A percentile compares a stretch with the other conserved stretches of the same genome.
These are phyloP conservation scores for Irpex sp. DNA, from an alignment of 1,284 basidiomycete species.

Conservation along the genomic window DNA sequence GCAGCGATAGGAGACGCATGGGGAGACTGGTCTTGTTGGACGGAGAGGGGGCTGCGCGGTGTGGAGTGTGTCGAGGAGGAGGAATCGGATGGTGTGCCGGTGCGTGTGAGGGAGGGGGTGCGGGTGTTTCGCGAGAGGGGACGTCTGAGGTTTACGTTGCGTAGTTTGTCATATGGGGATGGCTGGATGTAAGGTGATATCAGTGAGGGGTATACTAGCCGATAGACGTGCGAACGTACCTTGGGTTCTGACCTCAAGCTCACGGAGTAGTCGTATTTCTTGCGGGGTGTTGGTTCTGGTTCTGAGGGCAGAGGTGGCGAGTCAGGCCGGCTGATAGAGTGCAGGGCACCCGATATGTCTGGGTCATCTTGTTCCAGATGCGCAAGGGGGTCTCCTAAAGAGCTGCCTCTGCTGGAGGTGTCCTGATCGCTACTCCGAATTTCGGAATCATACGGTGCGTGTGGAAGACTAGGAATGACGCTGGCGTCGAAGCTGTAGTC, in stretches of 20 bases:
- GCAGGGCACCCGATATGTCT: constrained; percentile 57
- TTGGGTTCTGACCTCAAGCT: constrained; percentile 63
- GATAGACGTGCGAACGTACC: constrained; percentile 33
- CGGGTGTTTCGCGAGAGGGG: constrained; percentile 48
- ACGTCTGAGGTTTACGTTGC: constrained; percentile 58
- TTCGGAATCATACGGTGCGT: constrained; percentile 36
- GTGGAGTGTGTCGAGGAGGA: constrained; percentile 62
- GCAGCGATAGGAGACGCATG: constrained; percentile 45
- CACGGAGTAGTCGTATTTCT: constrained; percentile 57
- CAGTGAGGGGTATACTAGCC: not conserved
- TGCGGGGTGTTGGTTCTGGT: constrained; percentile 34
- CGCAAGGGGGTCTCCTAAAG: constrained; percentile 47
- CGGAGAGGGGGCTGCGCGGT: constrained; percentile 51
- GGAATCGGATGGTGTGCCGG: constrained; percentile 52
- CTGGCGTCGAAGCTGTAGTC: constrained; percentile 59
- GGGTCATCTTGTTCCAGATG: constrained; percentile 37
- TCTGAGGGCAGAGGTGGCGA: constrained; percentile 39
- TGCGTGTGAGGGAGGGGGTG: constrained; percentile 71
- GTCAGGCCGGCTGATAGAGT: constrained; percentile 52
- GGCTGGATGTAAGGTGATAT: constrained; percentile 37
- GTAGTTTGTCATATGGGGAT: constrained; percentile 64
- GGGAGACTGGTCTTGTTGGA: constrained; percentile 32
- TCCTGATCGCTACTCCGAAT: constrained; percentile 37
- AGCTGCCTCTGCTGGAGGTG: constrained; percentile 37
- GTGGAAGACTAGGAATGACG: constrained; percentile 50